These are phyloP conservation scores for Leonotis leonurus DNA, from an alignment of 257 asterid genomes.

Conservation along the genomic window DNA sequence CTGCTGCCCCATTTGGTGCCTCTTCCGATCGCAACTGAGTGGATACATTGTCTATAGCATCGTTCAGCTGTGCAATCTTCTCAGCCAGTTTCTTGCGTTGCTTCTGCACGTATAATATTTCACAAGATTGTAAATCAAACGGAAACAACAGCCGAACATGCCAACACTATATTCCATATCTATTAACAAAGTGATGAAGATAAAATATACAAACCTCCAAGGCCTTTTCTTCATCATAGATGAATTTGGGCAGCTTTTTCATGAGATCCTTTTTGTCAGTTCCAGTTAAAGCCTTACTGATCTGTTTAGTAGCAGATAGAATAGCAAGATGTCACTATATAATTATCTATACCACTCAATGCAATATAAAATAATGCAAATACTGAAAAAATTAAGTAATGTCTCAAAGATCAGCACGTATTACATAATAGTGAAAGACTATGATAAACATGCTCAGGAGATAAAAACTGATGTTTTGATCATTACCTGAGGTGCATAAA, in stretches of 20 bases:
- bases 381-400: neutral
- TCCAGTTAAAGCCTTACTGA: slow-evolving; percentile 70
- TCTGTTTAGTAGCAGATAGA: slow-evolving; percentile 32
- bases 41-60: slow-evolving; percentile 75
- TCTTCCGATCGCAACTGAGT: slow-evolving; percentile 53
- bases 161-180: neutral
- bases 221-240: slow-evolving; percentile 82
- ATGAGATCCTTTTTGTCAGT: slow-evolving; percentile 80
- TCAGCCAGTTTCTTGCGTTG: slow-evolving; percentile 74
- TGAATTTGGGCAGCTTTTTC: slow-evolving; percentile 88
- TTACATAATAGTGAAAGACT: neutral
- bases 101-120: slow-evolving; percentile 46
- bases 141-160: neutral
- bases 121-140: slow-evolving; percentile 5
- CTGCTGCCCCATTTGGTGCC: slow-evolving; percentile 49
- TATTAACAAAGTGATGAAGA: neutral
- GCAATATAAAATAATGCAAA: neutral
- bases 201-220: slow-evolving; percentile 75
- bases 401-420: neutral
- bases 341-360: slow-evolving; percentile 1
- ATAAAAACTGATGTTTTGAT: neutral
- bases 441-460: neutral
- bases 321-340: slow-evolving; percentile 5
- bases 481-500: slow-evolving; percentile 88
- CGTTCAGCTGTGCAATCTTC: slow-evolving; percentile 78